Conservation (phyloP, 1,139 yeast species). For the Yamadazyma sp. region DNA sequence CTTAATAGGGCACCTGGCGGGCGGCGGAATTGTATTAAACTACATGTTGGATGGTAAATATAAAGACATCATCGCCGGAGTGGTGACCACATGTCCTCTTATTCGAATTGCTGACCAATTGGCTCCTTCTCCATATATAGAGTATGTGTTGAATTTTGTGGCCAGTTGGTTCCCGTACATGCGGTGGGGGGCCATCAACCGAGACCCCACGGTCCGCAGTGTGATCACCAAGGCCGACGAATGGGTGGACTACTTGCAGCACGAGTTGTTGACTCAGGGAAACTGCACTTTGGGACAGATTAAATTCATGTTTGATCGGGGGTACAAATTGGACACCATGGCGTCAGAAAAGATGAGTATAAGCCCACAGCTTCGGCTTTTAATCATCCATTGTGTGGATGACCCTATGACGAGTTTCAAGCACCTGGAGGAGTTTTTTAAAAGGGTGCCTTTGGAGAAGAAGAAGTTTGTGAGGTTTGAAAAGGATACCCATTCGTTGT, state of each 20-base stretch:
- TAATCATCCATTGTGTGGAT: slow-evolving; percentile 18
- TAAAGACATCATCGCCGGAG: slow-evolving; percentile 11
- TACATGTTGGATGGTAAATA: slow-evolving; percentile 21
- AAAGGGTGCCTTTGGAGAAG: slow-evolving; percentile 14
- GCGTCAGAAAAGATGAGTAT: slow-evolving; percentile 7
- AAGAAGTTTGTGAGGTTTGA: slow-evolving; percentile 17
- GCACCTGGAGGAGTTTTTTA: slow-evolving; percentile 17
- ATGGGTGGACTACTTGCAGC: slow-evolving; percentile 20
- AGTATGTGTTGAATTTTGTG: slow-evolving; percentile 11
- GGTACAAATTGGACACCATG: slow-evolving; percentile 14
- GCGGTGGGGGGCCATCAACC: slow-evolving; percentile 14
- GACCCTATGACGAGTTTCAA: slow-evolving; percentile 19
- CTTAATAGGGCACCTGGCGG: slow-evolving; percentile 24
- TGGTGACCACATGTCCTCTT: slow-evolving; percentile 21
- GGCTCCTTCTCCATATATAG: slow-evolving; percentile 14
- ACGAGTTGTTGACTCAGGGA: slow-evolving; percentile 19
- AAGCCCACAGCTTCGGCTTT: slow-evolving; percentile 13
- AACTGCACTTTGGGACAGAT: slow-evolving; percentile 20
- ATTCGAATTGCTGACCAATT: slow-evolving; percentile 15
- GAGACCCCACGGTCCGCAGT: slow-evolving; percentile 11
- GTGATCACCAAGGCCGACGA: slow-evolving; percentile 19
- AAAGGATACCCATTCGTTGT: slow-evolving; percentile 21
- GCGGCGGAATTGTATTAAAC: slow-evolving; percentile 22
- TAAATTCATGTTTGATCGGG: slow-evolving; percentile 19
- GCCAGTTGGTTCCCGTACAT: slow-evolving; percentile 16